Conservation (phyloP, 2,329 filamentous ascomycete species). For the Peltaster fructicola region DNA sequence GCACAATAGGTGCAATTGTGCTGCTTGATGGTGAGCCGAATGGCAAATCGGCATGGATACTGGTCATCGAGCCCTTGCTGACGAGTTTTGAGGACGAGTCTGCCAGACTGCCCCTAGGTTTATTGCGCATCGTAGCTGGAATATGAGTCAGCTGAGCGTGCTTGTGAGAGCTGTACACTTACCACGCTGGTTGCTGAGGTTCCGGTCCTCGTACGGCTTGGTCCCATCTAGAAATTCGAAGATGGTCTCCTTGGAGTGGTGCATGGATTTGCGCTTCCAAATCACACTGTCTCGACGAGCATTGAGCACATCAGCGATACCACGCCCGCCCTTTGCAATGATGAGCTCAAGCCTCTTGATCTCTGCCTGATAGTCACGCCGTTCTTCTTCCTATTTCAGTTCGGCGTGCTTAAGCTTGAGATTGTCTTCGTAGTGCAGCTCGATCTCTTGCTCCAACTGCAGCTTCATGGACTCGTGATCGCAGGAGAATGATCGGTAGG, state of each 20-base stretch:
- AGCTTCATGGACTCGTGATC: constrained; percentile 17
- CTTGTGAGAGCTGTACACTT: constrained; percentile 1
- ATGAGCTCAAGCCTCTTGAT: constrained; percentile 27
- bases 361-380: constrained; percentile 22
- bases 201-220: constrained; percentile 10
- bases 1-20: no score
- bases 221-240: constrained; percentile 18
- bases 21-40: constrained; percentile 21
- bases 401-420: constrained; percentile 15
- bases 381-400: constrained; percentile 17
- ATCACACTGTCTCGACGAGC: constrained; percentile 25
- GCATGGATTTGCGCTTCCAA: constrained; percentile 12
- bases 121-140: constrained; percentile 11
- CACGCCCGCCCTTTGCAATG: constrained; percentile 23
- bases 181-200: constrained; percentile 17
- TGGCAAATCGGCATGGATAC: constrained; percentile 14
- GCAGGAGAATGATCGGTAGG: constrained; percentile 20
- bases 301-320: constrained; percentile 24
- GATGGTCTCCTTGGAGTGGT: constrained; percentile 13
- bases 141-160: constrained; percentile 7
- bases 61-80: constrained; percentile 17
- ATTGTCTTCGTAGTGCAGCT: constrained; percentile 8
- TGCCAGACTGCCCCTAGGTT: constrained; percentile 18
- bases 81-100: constrained; percentile 23
- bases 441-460: constrained; percentile 14